Evolutionary conservation across 148 eudicot genomes (phyloP).

Genomic region (Camellia lanceoleosa): DNA sequence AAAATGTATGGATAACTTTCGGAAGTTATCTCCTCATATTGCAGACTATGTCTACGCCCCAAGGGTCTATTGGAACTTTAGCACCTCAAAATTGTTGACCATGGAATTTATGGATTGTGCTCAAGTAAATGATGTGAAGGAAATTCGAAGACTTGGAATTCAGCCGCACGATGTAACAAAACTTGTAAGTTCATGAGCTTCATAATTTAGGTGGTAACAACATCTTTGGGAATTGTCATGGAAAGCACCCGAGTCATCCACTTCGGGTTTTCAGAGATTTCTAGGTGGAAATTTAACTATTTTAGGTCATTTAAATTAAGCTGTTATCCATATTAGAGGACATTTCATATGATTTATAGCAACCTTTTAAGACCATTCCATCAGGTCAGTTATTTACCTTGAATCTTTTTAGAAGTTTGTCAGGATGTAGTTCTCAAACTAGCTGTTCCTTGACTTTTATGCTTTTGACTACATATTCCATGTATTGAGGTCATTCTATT

Average conservation of each 20-base stretch:
- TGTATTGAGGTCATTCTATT: neutral
- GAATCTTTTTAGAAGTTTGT: neutral
- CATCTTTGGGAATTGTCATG: neutral
- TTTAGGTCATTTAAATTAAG: neutral
- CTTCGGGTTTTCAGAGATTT: neutral
- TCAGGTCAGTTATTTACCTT: neutral
- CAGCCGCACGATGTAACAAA: constrained; percentile 74
- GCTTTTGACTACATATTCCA: neutral
- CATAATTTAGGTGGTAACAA: neutral
- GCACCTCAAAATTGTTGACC: constrained; percentile 81
- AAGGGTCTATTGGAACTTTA: constrained; percentile 68
- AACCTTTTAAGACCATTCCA: neutral
- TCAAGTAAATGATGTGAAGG: constrained; percentile 66
- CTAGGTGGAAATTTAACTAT: neutral
- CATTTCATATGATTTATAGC: constrained; percentile 5
- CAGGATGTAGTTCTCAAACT: neutral
- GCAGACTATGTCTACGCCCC: constrained; percentile 87
- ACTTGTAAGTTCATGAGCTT: constrained; percentile 49
- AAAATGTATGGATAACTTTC: constrained; percentile 86
- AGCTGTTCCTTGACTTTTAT: neutral
- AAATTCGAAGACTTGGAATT: constrained; percentile 62
- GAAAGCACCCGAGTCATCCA: neutral
- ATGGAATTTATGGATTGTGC: constrained; percentile 94
- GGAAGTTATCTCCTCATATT: constrained; percentile 79
- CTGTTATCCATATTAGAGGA: neutral